Evolutionary conservation across 2,329 filamentous ascomycete species (phyloP).

Genomic region (Calonectria pteridis): DNA sequence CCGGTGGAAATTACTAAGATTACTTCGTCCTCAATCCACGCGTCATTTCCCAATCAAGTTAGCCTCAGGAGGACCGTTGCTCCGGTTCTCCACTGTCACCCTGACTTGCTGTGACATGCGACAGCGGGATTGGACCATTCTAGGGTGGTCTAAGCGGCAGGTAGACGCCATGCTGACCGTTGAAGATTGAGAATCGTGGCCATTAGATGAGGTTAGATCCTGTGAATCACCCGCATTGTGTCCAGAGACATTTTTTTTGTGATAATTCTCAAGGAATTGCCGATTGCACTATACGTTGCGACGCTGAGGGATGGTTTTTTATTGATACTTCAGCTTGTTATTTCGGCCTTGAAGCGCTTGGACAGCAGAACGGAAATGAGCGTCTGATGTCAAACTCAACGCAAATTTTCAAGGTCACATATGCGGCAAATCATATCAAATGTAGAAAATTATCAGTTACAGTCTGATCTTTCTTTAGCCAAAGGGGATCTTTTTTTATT

Average conservation of each 20-base stretch:
- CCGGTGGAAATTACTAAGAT: slow-evolving; percentile 6
- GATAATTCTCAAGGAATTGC: not conserved
- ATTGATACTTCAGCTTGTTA: not conserved
- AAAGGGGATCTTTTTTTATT: not conserved
- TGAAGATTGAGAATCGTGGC: not conserved
- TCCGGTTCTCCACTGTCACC: not conserved
- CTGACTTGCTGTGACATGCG: not conserved
- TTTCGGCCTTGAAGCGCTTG: not conserved
- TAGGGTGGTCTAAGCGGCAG: not conserved
- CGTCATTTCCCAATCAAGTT: not conserved
- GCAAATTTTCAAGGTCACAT: not conserved
- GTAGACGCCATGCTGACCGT: not conserved
- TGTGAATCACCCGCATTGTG: not conserved
- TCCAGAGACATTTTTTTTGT: not conserved
- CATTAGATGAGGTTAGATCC: not conserved
- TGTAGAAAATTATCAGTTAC: not conserved
- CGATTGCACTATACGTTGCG: not conserved
- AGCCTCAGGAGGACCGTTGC: not conserved
- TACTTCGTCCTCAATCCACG: not conserved
- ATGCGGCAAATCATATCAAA: not conserved
- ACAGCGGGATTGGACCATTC: not conserved
- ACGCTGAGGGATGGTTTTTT: not conserved
- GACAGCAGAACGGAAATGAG: not conserved
- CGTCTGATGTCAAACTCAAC: not conserved
- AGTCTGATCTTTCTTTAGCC: not conserved